Conservation (phyloP, 805 yeast species). For the Candida glaebosa region DNA sequence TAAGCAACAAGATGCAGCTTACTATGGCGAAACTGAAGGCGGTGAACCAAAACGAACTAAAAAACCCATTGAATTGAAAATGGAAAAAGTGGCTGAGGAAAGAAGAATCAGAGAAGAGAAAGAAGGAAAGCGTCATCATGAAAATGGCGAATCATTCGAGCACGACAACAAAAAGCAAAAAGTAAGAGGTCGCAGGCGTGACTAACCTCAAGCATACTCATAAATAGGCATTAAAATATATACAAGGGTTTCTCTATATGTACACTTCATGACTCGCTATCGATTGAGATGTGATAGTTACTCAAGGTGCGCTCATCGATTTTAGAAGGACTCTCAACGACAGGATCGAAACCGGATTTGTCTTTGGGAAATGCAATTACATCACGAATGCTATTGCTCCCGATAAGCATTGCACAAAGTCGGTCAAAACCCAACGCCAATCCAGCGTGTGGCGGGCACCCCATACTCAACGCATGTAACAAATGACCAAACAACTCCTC, state of each 20-base stretch:
- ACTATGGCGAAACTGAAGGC: conserved; percentile 18
- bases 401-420: conserved; percentile 85
- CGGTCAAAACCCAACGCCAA: conserved; percentile 94
- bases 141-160: conserved; percentile 4
- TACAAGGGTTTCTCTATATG: conserved; percentile 4
- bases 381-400: conserved; percentile 75
- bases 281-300: conserved; percentile 42
- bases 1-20: conserved; percentile 42
- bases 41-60: conserved; percentile 18
- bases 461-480: conserved; percentile 73
- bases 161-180: conserved; percentile 10
- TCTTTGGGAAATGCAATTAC: conserved; percentile 97
- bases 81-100: conserved; percentile 34
- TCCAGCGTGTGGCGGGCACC: conserved; percentile 99
- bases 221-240: conserved; percentile 5
- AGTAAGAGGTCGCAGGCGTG: conserved; percentile 16
- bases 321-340: conserved; percentile 79
- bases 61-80: conserved; percentile 40
- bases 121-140: conserved; percentile 18
- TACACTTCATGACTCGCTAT: conserved; percentile 6
- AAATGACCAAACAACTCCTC: conserved; percentile 79
- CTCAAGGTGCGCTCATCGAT: conserved; percentile 50
- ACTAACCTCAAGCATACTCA: conserved; percentile 2
- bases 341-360: conserved; percentile 80
- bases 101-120: conserved; percentile 25